Conservation (phyloP, 2,329 filamentous ascomycete genomes). For the Pseudogymnoascus sp. region DNA sequence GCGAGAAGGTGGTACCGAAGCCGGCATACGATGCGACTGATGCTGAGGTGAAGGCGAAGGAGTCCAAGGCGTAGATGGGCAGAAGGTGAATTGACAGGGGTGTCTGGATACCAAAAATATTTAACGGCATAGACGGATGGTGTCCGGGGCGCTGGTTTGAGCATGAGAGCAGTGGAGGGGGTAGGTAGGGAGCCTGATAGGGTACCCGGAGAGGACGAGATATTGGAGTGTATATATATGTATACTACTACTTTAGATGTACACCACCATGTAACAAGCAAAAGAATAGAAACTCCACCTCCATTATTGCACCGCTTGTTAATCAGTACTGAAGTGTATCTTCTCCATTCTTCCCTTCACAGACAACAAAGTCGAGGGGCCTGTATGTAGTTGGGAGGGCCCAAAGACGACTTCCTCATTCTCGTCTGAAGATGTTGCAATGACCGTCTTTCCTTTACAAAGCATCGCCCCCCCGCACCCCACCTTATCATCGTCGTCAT, state of each 20-base stretch:
- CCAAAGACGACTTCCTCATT: background rate
- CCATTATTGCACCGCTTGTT: background rate
- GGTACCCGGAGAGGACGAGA: background rate
- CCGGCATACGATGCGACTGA: background rate
- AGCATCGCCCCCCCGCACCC: background rate
- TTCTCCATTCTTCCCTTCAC: too few relatives aligned
- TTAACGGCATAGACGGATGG: background rate
- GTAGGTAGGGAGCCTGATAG: background rate
- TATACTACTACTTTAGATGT: constrained; percentile 7
- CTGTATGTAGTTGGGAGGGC: too few relatives aligned
- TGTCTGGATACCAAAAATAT: background rate
- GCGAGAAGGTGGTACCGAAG: background rate
- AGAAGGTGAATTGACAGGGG: background rate
- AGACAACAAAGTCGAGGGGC: too few relatives aligned
- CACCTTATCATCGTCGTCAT: background rate
- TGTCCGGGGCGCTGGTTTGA: background rate
- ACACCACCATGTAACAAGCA: constrained; percentile 2
- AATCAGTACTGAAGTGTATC: background rate
- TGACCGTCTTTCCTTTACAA: background rate
- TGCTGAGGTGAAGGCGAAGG: background rate
- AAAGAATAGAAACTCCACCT: constrained; percentile 7
- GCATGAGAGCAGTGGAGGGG: background rate
- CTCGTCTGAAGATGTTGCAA: background rate
- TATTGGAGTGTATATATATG: constrained; percentile 8
- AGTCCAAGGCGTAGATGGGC: background rate